phyloP scores from a whole-genome alignment of 352 stramenopile genomes.

The Phytophthora rubi region DNA sequence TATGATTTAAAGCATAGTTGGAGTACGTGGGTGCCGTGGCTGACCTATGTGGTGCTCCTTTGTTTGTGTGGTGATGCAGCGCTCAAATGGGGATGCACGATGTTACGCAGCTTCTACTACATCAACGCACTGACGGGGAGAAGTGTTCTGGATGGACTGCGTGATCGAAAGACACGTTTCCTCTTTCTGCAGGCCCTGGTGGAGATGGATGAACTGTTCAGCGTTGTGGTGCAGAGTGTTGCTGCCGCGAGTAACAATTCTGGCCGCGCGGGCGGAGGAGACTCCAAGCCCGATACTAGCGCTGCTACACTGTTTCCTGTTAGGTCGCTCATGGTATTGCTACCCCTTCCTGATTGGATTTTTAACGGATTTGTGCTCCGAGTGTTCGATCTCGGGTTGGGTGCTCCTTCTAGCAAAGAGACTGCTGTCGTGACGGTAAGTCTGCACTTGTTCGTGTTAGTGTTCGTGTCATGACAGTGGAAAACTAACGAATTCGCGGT shows the following conservation, averaged over 20 bases:
- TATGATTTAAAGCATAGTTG: not conserved
- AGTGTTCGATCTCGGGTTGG: slow-evolving; percentile 71
- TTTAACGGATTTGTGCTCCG: slow-evolving; percentile 62
- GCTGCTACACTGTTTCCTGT: slow-evolving; percentile 68
- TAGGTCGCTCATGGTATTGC: slow-evolving; percentile 68
- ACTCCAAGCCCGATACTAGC: slow-evolving; percentile 58
- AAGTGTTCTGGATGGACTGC: slow-evolving; percentile 57
- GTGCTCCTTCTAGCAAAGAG: slow-evolving; percentile 30
- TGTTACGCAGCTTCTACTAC: slow-evolving; percentile 84
- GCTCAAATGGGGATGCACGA: slow-evolving; percentile 82
- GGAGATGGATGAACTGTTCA: slow-evolving; percentile 73
- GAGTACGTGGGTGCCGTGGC: not conserved
- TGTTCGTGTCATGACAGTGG: not conserved
- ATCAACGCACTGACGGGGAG: slow-evolving; percentile 72
- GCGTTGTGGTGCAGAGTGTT: slow-evolving; percentile 47
- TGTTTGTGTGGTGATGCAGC: slow-evolving; percentile 33
- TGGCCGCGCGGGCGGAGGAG: slow-evolving; percentile 7
- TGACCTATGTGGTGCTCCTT: not conserved
- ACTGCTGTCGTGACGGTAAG: slow-evolving; percentile 57
- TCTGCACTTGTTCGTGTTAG: not conserved
- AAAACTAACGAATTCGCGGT: not conserved
- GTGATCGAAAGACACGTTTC: slow-evolving; percentile 71
- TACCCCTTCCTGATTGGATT: slow-evolving; percentile 76
- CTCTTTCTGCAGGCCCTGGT: slow-evolving; percentile 72
- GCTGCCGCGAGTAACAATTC: slow-evolving; percentile 28